A percentile compares a stretch with the other conserved stretches of the same genome.
Evolutionary conservation across 805 yeast species (phyloP).

Genomic region (Tetrapisispora phaffii): DNA sequence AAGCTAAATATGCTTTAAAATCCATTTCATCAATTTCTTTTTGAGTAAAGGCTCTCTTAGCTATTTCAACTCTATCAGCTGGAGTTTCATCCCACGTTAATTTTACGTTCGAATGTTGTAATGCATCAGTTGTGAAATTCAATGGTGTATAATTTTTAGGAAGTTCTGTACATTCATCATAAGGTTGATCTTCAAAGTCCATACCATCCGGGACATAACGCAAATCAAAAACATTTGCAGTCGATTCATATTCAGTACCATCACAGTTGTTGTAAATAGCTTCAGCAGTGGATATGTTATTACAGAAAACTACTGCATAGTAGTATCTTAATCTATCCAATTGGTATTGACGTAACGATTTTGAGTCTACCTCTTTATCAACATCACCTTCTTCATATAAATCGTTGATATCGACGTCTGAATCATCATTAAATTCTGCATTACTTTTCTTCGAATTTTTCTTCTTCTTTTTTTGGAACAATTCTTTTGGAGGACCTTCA

Average conservation of each 20-base stretch:
- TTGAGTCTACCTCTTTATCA: conserved; percentile 73
- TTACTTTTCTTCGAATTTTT: conserved; percentile 25
- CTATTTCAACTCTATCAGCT: conserved; percentile 65
- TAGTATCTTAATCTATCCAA: conserved; percentile 85
- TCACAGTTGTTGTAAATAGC: conserved; percentile 79
- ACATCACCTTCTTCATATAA: conserved; percentile 75
- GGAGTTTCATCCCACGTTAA: conserved; percentile 99
- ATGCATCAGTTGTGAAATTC: conserved; percentile 83
- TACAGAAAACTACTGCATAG: conserved; percentile 85
- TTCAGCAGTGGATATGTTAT: conserved; percentile 58
- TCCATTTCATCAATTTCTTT: conserved; percentile 87
- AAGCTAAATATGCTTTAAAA: conserved; percentile 83
- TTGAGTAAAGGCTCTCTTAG: conserved; percentile 75
- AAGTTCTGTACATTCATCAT: conserved; percentile 60
- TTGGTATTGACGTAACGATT: conserved; percentile 79
- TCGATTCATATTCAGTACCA: conserved; percentile 90
- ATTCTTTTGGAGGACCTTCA: conserved; percentile 86
- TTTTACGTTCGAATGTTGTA: conserved; percentile 92
- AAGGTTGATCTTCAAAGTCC: conserved; percentile 71
- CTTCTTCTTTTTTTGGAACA: conserved; percentile 46
- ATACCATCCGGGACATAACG: conserved; percentile 89
- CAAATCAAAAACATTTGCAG: conserved; percentile 87
- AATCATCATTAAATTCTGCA: conserved; percentile 32
- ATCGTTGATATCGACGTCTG: conserved; percentile 56
- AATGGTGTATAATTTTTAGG: conserved; percentile 74